Evolutionary conservation across 768 basidiomycete genomes (phyloP).

Genomic region (Xerocomus spinulosus): DNA sequence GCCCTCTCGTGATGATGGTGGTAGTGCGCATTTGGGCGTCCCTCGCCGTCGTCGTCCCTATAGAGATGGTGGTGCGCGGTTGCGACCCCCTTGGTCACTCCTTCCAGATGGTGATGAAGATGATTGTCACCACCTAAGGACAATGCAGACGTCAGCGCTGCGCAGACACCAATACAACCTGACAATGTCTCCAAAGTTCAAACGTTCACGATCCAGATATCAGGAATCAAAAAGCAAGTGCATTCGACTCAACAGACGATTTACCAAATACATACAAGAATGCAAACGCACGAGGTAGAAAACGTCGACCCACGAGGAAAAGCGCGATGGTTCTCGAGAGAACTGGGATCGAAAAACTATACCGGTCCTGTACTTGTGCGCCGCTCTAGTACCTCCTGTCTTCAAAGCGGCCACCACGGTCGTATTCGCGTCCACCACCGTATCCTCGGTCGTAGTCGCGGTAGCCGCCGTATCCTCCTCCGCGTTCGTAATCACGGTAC

Average conservation of each 20-base stretch:
- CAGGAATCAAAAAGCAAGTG: slow-evolving; percentile 4
- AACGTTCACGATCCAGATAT: neutral
- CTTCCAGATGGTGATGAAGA: no score
- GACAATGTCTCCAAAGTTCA: no score
- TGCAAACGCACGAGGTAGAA: slow-evolving; percentile 2
- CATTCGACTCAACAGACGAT: slow-evolving; percentile 17
- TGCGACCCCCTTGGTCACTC: no score
- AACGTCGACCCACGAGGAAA: neutral
- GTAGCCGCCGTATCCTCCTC: slow-evolving; percentile 14
- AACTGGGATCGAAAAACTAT: slow-evolving; percentile 1
- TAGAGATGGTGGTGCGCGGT: no score
- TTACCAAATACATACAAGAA: slow-evolving; percentile 23
- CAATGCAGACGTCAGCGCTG: no score
- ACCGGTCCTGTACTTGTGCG: neutral
- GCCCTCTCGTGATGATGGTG: no score
- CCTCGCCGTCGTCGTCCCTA: no score
- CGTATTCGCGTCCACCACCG: slow-evolving; percentile 33
- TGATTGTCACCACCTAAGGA: no score
- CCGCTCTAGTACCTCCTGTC: slow-evolving; percentile 40
- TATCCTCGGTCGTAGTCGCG: slow-evolving; percentile 35
- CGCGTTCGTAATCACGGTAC: slow-evolving; percentile 33
- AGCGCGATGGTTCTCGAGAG: neutral
- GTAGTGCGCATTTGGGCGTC: no score
- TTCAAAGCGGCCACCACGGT: slow-evolving; percentile 40
- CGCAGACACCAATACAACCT: no score